Conservation (phyloP, 768 basidiomycete genomes). For the Pseudohyphozyma bogoriensis region DNA sequence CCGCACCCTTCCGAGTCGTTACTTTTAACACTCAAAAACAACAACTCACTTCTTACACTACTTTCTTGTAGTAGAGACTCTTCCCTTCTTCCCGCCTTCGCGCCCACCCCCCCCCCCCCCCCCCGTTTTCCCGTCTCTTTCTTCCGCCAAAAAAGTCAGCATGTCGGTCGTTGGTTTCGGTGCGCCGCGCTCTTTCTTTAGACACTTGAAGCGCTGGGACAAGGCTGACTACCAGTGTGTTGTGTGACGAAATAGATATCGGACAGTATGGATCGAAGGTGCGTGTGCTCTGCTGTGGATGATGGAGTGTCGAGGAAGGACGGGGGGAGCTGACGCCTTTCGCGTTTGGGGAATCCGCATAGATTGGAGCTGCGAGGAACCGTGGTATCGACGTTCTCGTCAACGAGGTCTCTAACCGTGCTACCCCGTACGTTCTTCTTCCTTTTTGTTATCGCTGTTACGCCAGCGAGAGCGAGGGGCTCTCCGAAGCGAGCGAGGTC, state of each 20-base stretch:
- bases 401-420: constrained; percentile 95
- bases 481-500: not conserved
- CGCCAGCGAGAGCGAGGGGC: no score
- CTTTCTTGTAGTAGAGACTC: no score
- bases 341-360: not conserved
- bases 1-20: no score
- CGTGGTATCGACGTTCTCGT: constrained; percentile 92
- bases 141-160: no score
- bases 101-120: no score
- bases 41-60: no score
- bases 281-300: no score
- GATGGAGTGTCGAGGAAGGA: not conserved
- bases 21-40: no score
- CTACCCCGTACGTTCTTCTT: constrained; percentile 65
- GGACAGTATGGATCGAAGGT: constrained; percentile 31
- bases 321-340: no score
- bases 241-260: constrained; percentile 14
- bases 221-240: not conserved
- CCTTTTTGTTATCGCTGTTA: not conserved
- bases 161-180: not conserved
- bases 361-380: constrained; percentile 34
- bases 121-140: no score
- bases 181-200: not conserved
- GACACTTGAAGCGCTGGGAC: no score
- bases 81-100: no score